Percentiles rank a stretch among this genome's conserved stretches.
phyloP scores from a whole-genome alignment of 345 rosid genomes.

The Camelina sativa region DNA sequence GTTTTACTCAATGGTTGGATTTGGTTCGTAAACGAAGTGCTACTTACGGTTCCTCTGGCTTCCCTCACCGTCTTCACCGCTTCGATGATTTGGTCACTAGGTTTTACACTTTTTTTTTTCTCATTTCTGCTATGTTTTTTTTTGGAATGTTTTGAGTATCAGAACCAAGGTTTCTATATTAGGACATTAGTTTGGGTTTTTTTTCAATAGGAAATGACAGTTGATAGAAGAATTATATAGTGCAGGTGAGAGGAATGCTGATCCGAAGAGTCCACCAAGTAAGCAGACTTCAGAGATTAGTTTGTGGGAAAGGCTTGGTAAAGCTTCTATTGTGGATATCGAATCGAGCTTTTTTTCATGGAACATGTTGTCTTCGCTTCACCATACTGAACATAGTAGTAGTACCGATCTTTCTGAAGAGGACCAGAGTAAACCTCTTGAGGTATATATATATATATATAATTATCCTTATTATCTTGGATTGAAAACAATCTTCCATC shows the following conservation, averaged over 20 bases:
- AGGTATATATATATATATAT: constrained; percentile 51
- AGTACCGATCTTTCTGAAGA: constrained; percentile 88
- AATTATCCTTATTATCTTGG: constrained; percentile 11
- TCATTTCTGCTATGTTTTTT: no score
- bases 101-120: constrained; percentile 7
- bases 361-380: constrained; percentile 94
- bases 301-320: constrained; percentile 95
- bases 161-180: constrained; percentile 3
- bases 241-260: constrained; percentile 57
- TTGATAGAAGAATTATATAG: constrained; percentile 49
- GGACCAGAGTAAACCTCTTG: constrained; percentile 84
- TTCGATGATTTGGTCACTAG: constrained; percentile 52
- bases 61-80: constrained; percentile 71
- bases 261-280: constrained; percentile 53
- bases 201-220: not conserved
- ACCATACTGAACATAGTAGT: constrained; percentile 90
- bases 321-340: constrained; percentile 69
- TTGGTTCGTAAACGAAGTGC: constrained; percentile 94
- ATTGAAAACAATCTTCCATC: not conserved
- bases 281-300: constrained; percentile 65
- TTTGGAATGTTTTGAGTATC: not conserved
- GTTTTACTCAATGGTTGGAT: constrained; percentile 96
- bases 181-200: not conserved
- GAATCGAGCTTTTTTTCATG: constrained; percentile 77
- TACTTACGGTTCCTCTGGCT: constrained; percentile 77